Conservation (phyloP, 495 filamentous ascomycete species). For the Penicillium parvum region DNA sequence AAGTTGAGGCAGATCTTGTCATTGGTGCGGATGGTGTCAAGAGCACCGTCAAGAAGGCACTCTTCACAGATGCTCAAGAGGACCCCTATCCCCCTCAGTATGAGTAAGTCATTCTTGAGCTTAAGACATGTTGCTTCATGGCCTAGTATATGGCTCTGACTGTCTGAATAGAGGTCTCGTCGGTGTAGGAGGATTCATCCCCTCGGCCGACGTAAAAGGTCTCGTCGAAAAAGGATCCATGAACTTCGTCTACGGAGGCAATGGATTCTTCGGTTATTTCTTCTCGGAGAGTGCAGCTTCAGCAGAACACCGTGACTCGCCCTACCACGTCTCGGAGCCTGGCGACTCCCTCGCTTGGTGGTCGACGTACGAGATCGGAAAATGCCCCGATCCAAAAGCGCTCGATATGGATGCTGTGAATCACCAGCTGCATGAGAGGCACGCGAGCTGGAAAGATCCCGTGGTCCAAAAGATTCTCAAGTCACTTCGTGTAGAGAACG, state of each 20-base stretch:
- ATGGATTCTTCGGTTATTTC: conserved; percentile 58
- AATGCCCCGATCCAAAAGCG: conserved; percentile 32
- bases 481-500: conserved; percentile 36
- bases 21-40: conserved; percentile 60
- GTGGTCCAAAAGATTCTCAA: conserved; percentile 43
- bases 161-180: conserved; percentile 36
- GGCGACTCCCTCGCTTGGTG: conserved; percentile 42
- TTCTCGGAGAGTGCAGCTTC: conserved; percentile 22
- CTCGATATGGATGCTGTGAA: conserved; percentile 38
- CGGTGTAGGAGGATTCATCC: conserved; percentile 53
- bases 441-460: conserved; percentile 47
- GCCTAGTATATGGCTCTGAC: neutral
- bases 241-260: conserved; percentile 49
- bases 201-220: conserved; percentile 19
- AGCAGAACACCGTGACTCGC: conserved; percentile 19
- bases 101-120: conserved; percentile 26
- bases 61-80: conserved; percentile 37
- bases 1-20: conserved; percentile 47
- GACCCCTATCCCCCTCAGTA: conserved; percentile 37
- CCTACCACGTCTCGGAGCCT: conserved; percentile 29
- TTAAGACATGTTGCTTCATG: neutral
- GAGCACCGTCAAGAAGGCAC: conserved; percentile 41
- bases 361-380: conserved; percentile 42
- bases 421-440: conserved; percentile 39
- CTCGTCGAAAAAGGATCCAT: conserved; percentile 39